These are phyloP conservation scores for Peniophora sp. DNA, from an alignment of 1,284 basidiomycete species.

Conservation along the genomic window DNA sequence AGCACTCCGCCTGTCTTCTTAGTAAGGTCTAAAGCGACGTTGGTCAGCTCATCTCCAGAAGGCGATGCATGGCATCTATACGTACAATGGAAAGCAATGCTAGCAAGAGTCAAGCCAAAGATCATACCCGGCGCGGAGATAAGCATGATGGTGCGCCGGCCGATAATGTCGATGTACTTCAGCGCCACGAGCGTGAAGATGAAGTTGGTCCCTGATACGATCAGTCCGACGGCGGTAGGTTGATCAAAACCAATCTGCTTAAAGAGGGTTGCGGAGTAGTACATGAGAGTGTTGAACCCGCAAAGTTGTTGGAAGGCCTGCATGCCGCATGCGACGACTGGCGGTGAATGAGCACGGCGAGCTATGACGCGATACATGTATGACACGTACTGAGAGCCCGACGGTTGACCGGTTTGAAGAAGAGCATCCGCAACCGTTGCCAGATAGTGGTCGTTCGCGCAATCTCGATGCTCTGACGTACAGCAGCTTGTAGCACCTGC, in stretches of 20 bases:
- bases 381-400: constrained; percentile 54
- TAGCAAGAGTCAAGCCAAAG: constrained; percentile 60
- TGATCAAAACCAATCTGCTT: constrained; percentile 75
- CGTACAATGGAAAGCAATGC: constrained; percentile 72
- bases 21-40: constrained; percentile 49
- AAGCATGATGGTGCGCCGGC: constrained; percentile 71
- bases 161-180: constrained; percentile 75
- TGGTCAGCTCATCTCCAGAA: background rate
- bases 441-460: constrained; percentile 53
- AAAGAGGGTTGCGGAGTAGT: constrained; percentile 56
- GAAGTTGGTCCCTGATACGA: constrained; percentile 77
- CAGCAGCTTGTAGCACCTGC: constrained; percentile 50
- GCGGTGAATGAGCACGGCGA: background rate
- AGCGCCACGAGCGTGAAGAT: constrained; percentile 77
- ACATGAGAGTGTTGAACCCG: constrained; percentile 45
- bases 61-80: background rate
- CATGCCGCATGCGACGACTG: constrained; percentile 71
- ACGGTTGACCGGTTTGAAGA: constrained; percentile 52
- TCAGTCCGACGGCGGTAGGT: constrained; percentile 71
- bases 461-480: constrained; percentile 57
- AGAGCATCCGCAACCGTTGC: constrained; percentile 47
- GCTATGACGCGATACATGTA: background rate
- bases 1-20: constrained; percentile 58
- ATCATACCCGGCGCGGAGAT: constrained; percentile 75
- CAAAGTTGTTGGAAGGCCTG: constrained; percentile 81